phyloP scores from a whole-genome alignment of 2,329 filamentous ascomycete genomes.

The Cytospora paraplurivora region DNA sequence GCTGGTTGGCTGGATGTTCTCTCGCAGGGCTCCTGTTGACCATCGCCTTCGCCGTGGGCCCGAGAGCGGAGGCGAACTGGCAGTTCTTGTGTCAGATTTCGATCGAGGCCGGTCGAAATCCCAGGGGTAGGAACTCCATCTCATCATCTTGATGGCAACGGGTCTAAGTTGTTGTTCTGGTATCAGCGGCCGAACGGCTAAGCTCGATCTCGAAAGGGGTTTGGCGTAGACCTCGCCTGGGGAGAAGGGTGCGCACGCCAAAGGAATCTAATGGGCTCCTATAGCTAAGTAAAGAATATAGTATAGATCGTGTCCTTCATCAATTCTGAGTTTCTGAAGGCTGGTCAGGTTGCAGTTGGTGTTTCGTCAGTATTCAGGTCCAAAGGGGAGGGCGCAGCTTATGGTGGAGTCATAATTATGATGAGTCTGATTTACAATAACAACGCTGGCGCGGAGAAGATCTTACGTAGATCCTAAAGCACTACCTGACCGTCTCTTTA shows the following conservation, averaged over 20 bases:
- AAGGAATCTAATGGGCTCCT: not conserved
- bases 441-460: no score
- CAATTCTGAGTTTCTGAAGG: not conserved
- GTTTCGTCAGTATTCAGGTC: no score
- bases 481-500: not conserved
- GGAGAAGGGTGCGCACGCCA: not conserved
- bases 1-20: no score
- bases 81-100: not conserved
- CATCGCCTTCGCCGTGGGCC: not conserved
- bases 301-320: not conserved
- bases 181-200: not conserved
- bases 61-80: no score
- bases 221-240: not conserved
- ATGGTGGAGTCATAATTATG: not conserved
- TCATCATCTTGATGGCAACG: not conserved
- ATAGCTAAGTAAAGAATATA: not conserved
- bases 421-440: not conserved
- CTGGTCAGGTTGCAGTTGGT: not conserved
- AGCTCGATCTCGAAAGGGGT: not conserved
- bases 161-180: not conserved
- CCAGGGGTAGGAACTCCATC: not conserved
- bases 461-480: not conserved
- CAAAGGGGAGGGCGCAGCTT: not conserved
- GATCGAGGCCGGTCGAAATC: not conserved
- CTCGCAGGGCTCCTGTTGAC: not conserved